A percentile compares a stretch with the other conserved stretches of the same genome.
phyloP scores from a whole-genome alignment of 2,329 filamentous ascomycete species.

The Calonectria pseudoreteaudii region DNA sequence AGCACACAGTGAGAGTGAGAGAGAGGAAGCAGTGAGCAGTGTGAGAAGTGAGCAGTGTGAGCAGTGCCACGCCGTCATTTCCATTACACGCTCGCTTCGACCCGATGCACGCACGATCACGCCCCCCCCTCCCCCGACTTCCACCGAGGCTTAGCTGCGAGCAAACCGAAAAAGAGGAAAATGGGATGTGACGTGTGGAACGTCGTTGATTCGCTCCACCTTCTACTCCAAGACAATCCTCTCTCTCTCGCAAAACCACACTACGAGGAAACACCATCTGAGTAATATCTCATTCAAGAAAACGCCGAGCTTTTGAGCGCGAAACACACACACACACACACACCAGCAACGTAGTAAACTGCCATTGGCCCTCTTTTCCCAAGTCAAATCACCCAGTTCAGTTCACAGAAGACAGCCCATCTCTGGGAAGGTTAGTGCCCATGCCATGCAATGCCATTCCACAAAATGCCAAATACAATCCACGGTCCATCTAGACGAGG shows the following conservation, averaged over 20 bases:
- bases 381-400: not conserved
- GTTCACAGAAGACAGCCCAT: not conserved
- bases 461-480: not conserved
- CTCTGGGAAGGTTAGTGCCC: not conserved
- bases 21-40: not conserved
- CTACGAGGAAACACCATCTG: not conserved
- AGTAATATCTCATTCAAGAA: conserved; percentile 3
- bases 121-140: not conserved
- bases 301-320: not conserved
- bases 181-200: not conserved
- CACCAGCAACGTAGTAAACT: not conserved
- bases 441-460: not conserved
- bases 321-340: not conserved
- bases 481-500: not conserved
- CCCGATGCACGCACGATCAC: not conserved
- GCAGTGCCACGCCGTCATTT: not conserved
- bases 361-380: not conserved
- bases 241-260: not conserved
- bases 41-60: too few relatives aligned
- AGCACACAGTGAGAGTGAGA: not conserved
- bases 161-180: not conserved
- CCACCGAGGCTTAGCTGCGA: not conserved
- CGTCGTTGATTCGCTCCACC: not conserved
- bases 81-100: not conserved
- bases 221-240: not conserved